These are phyloP conservation scores for Mycogone perniciosa DNA, from an alignment of 2,329 filamentous ascomycete species.

Conservation along the genomic window DNA sequence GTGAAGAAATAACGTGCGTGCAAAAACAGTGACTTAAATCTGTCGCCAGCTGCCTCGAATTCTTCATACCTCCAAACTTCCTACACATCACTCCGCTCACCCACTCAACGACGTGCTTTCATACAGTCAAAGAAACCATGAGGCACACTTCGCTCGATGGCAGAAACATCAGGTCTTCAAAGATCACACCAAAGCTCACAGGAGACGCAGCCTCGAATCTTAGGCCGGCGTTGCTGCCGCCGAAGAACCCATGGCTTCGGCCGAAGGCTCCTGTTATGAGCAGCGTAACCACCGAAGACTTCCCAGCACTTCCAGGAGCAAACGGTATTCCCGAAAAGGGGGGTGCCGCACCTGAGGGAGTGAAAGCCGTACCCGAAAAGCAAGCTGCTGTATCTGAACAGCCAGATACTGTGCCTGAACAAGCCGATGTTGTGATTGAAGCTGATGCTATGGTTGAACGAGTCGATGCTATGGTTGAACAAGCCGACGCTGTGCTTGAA, in stretches of 20 bases:
- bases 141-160: slow-evolving; percentile 23
- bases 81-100: too few relatives aligned
- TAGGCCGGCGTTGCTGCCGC: slow-evolving; percentile 29
- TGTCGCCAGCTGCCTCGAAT: background rate
- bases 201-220: slow-evolving; percentile 14
- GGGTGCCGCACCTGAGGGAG: background rate
- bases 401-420: background rate
- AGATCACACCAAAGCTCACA: slow-evolving; percentile 10
- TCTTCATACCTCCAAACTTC: background rate
- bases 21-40: too few relatives aligned
- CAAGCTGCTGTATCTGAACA: background rate
- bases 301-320: slow-evolving; percentile 18
- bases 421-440: background rate
- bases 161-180: slow-evolving; percentile 13
- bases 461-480: background rate
- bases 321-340: background rate
- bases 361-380: background rate
- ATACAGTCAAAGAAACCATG: slow-evolving; percentile 13
- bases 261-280: background rate
- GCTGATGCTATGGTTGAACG: background rate
- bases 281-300: slow-evolving; percentile 3
- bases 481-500: background rate
- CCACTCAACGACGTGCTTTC: background rate
- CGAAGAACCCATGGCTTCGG: slow-evolving; percentile 26
- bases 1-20: too few relatives aligned